These are phyloP conservation scores for Loxodes magnus DNA, from an alignment of 73 alveolate genomes.

Conservation along the genomic window DNA sequence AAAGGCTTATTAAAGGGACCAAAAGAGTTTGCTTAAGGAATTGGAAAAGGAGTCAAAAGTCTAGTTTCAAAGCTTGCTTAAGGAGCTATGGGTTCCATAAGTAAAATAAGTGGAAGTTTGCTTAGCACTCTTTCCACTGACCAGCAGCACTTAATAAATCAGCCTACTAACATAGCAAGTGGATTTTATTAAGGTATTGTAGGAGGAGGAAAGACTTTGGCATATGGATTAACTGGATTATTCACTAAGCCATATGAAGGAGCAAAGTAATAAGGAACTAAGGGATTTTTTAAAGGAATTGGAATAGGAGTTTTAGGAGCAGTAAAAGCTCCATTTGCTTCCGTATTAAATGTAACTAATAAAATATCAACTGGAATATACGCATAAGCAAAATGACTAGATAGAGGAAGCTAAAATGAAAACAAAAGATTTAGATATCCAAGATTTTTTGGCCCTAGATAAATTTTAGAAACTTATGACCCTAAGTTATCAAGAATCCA, in stretches of 20 bases:
- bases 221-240: conserved; percentile 74
- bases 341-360: conserved; percentile 53
- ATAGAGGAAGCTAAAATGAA: conserved; percentile 51
- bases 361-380: conserved; percentile 64
- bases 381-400: conserved; percentile 49
- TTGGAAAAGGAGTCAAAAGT: conserved; percentile 78
- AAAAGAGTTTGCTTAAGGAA: conserved; percentile 72
- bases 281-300: conserved; percentile 72
- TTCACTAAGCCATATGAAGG: conserved; percentile 62
- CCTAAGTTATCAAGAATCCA: too few species aligned
- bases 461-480: conserved; percentile 69
- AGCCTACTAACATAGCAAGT: conserved; percentile 63
- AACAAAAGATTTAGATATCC: conserved; percentile 78
- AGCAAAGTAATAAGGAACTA: conserved; percentile 70
- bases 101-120: conserved; percentile 77
- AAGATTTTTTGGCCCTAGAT: conserved; percentile 49
- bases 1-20: conserved; percentile 85
- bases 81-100: conserved; percentile 70
- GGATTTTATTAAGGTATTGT: conserved; percentile 65
- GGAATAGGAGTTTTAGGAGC: conserved; percentile 86
- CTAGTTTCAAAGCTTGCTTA: conserved; percentile 51
- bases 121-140: too few species aligned
- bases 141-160: too few species aligned
- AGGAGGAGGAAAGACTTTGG: conserved; percentile 68
- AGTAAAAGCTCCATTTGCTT: conserved; percentile 75